Evolutionary conservation across 176 grass and related monocot species (phyloP).

Genomic region (Eragrostis curvula): DNA sequence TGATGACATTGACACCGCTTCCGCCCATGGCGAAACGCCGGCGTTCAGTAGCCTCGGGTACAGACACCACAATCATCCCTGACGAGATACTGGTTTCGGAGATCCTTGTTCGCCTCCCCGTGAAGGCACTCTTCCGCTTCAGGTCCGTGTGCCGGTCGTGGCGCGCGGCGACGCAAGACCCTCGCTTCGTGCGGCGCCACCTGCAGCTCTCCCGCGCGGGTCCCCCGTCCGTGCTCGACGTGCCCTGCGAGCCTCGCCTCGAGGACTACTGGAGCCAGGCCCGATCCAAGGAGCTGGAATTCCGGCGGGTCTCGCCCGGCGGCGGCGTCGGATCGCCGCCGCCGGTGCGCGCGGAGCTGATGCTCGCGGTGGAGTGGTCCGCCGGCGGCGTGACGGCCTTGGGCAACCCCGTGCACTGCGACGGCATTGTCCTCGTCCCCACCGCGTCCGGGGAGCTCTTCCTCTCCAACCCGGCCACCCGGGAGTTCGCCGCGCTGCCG

Average conservation of each 20-base stretch:
- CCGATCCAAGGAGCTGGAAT: constrained; percentile 1
- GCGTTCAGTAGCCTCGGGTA: neutral
- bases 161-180: neutral
- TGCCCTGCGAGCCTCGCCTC: neutral
- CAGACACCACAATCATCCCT: neutral
- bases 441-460: neutral
- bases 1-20: neutral
- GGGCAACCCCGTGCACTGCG: constrained; percentile 2
- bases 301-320: neutral
- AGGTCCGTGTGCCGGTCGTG: neutral
- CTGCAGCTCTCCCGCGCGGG: neutral
- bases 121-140: neutral
- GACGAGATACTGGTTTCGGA: neutral
- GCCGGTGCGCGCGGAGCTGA: neutral
- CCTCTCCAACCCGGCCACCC: neutral
- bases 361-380: neutral
- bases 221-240: neutral
- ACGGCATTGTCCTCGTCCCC: constrained; percentile 21
- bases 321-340: no score
- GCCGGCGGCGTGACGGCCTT: neutral
- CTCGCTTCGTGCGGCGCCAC: neutral
- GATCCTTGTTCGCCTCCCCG: neutral
- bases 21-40: neutral
- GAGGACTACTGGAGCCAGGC: neutral
- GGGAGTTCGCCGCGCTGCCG: constrained; percentile 7